Evolutionary conservation across 1,284 basidiomycete species (phyloP).

Genomic region (Tylopilus sp.): DNA sequence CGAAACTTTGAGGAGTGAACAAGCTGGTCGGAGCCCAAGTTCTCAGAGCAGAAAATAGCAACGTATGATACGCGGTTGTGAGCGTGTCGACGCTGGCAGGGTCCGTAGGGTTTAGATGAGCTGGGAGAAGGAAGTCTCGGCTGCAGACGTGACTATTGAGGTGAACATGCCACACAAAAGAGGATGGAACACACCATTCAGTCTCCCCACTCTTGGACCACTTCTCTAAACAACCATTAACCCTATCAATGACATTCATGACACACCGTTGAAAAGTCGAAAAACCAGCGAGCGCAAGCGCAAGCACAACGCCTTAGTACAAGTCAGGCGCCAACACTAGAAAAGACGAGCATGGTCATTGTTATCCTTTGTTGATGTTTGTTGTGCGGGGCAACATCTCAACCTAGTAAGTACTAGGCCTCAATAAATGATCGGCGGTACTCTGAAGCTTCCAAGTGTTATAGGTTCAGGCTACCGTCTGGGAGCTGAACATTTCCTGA

Average conservation of each 20-base stretch:
- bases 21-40: conserved; percentile 51
- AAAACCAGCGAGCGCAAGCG: conserved; percentile 18
- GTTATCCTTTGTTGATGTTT: conserved; percentile 31
- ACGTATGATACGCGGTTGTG: conserved; percentile 63
- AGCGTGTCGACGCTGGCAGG: conserved; percentile 52
- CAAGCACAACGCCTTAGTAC: conserved; percentile 13
- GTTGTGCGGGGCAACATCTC: conserved; percentile 26
- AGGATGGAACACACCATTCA: conserved; percentile 51
- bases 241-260: conserved; percentile 55
- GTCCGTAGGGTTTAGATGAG: conserved; percentile 58
- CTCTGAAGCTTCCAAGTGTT: too few species aligned
- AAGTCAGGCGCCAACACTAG: conserved; percentile 14
- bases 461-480: too few species aligned
- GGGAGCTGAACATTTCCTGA: too few species aligned
- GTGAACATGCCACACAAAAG: conserved; percentile 11
- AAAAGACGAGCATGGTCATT: conserved; percentile 28
- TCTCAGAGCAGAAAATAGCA: conserved; percentile 56
- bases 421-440: too few species aligned
- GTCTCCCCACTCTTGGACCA: conserved; percentile 60
- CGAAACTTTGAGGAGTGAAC: conserved; percentile 50
- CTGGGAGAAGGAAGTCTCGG: conserved; percentile 54
- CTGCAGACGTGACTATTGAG: conserved; percentile 37
- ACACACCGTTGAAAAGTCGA: conserved; percentile 10
- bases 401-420: too few species aligned
- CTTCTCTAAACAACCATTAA: conserved; percentile 45